Evolutionary conservation across 192 early-diverging fungal genomes (phyloP).

Genomic region (Geranomyces michiganensis): DNA sequence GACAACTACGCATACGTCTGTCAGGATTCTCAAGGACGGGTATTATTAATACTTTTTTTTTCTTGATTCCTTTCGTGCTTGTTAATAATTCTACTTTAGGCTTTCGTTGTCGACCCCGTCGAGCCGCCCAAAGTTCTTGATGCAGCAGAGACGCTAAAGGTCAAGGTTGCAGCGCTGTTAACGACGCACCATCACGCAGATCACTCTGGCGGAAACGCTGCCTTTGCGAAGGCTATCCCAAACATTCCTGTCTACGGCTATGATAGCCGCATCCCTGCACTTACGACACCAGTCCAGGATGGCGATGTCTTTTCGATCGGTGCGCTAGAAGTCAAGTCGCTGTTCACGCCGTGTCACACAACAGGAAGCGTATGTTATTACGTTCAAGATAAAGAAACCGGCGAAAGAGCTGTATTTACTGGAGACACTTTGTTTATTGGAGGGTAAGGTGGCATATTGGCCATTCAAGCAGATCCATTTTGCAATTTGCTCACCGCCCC

Average conservation of each 20-base stretch:
- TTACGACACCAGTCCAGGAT: conserved; percentile 74
- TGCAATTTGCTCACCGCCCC: too few relatives aligned
- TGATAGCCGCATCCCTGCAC: conserved; percentile 81
- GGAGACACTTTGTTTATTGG: conserved; percentile 84
- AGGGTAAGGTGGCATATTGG: too few relatives aligned
- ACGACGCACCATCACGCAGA: conserved; percentile 87
- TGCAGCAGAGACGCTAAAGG: conserved; percentile 6
- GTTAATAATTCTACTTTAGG: too few relatives aligned
- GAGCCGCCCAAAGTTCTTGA: conserved; percentile 65
- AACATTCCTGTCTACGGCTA: conserved; percentile 79
- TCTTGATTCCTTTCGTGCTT: too few relatives aligned
- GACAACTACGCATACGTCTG: conserved; percentile 88
- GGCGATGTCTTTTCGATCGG: conserved; percentile 77
- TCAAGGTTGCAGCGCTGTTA: conserved; percentile 10
- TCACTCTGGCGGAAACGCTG: conserved; percentile 80
- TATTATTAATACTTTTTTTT: too few relatives aligned
- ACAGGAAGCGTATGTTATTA: conserved; percentile 73
- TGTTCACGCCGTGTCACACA: conserved; percentile 88
- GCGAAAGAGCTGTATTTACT: conserved; percentile 81
- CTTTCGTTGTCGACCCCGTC: conserved; percentile 83
- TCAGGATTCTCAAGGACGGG: background rate
- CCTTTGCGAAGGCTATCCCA: conserved; percentile 51
- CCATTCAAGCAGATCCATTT: too few relatives aligned
- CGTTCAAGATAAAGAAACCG: conserved; percentile 58
- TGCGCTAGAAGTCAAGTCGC: conserved; percentile 64